phyloP scores from a whole-genome alignment of 2,329 filamentous ascomycete species.

The Fusarium longipes region DNA sequence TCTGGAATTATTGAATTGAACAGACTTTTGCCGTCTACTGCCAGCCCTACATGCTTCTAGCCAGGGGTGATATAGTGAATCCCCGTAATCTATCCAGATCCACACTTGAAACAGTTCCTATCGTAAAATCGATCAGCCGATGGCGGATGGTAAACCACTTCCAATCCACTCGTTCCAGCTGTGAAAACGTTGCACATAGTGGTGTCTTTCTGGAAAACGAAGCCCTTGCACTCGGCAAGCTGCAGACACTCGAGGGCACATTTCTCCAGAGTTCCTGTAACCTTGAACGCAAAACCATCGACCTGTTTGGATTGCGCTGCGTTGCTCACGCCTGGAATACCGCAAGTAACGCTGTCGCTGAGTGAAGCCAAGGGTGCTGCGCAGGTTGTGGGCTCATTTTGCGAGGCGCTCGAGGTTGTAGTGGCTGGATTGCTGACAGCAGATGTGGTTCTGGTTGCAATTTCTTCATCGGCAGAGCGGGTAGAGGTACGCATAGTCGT shows the following conservation, averaged over 20 bases:
- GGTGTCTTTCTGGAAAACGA: constrained; percentile 23
- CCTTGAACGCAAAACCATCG: constrained; percentile 23
- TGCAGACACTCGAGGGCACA: constrained; percentile 32
- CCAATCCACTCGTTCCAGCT: constrained; percentile 13
- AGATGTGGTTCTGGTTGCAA: background rate
- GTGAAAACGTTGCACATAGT: constrained; percentile 26
- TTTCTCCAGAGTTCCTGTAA: constrained; percentile 21
- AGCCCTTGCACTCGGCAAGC: constrained; percentile 25
- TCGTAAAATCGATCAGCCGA: constrained; percentile 28
- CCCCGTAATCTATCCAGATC: constrained; percentile 1
- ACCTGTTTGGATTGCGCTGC: constrained; percentile 24
- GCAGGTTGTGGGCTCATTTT: constrained; percentile 20
- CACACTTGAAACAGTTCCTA: constrained; percentile 30
- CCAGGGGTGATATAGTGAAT: background rate
- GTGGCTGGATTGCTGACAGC: background rate
- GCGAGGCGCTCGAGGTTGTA: background rate
- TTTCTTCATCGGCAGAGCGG: background rate
- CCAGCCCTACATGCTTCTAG: background rate
- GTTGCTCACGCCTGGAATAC: constrained; percentile 28
- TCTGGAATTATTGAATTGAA: background rate
- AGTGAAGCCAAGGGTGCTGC: constrained; percentile 18
- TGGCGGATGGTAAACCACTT: constrained; percentile 21
- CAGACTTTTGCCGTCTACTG: background rate
- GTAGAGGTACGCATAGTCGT: constrained; percentile 32
- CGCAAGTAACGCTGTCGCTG: constrained; percentile 28